Base-by-base conservation (phyloP, 331 rosid species). In the Pyracantha coccinea region DNA sequence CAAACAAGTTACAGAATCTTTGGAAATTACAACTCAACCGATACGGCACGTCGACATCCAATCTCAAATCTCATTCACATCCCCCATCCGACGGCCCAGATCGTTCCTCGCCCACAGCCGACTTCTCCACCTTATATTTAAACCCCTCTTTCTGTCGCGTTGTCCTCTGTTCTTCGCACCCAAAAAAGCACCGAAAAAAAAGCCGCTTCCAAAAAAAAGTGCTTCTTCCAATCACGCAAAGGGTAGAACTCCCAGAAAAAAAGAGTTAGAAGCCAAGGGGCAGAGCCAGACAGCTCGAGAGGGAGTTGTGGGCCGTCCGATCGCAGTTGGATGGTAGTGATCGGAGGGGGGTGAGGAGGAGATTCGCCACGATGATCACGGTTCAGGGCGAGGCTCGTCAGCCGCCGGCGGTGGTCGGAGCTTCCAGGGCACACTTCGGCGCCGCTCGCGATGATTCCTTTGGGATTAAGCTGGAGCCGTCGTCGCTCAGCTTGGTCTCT, bases 301-400 rank as follows among this genome's bases (percentile, higher is more conserved):
- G 50, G 13, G 50, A 52, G 11, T 14, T 25, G 12, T 14, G 23
- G 53, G 32, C 55, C 58, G 14, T 59, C 65, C 66, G 76, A 61
- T 41, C 57, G 86, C 66, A 38, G 59, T 81, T 80, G 70, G 61
- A 91, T 88, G 90, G 78, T 80, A 61, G 60, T 23, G 77, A 35
- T 77, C 70, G 28, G 27, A 19, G 66, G 23, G n/a, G 66, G 54
- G 79, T 72, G 79, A 74, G 50, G 27, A 27, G n/a, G 32, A 2
- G 15, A 35, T 69, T 74, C 50, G 6, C 72, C 79, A 80, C 62
- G 78, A 88, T 93, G 93, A 85, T 93, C 75, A 83, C 97, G 53
- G 96, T 87, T 32, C 88, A 86, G 61, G 96, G 93, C 74, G 98
- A 90, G 57, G 85, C 67, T 20, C 89, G 83, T 63, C 83, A 78